Base-by-base conservation (phyloP, 2,329 filamentous ascomycete genomes). In the Aspergillus tubingensis region DNA sequence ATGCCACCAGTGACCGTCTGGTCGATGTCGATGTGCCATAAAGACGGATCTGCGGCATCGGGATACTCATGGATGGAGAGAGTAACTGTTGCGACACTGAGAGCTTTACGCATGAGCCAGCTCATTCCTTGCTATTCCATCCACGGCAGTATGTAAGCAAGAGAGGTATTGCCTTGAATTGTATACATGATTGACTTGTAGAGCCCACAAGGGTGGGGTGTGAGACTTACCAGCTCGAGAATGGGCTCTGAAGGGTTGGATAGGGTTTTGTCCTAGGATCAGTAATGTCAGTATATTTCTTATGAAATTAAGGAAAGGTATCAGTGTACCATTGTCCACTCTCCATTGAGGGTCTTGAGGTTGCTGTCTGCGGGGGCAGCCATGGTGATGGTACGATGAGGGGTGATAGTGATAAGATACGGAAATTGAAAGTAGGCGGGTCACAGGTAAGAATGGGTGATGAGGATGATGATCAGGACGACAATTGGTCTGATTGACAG, bases 1-100 rank as follows among this genome's bases (percentile, higher is more conserved):
- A 96, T 80, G 58, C 88, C 89, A 61, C 88, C 91, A 8, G 89
- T 91, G 39, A 85, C 81, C 50, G 84, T 81, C 79, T 96, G 91
- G 60, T 86, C 84, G 72, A 92, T 88, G 76, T 90, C 85, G 76
- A 95, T 84, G 79, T 89, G 86, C 60, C 81, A 80, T 60, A 84
- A 70, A 21, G 71, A 71, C 36, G 82, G 77, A 59, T 74, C 65
- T 3, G 65, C 62, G 13, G 79, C 69, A 60, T 79, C 77, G 36
- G 73, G 72, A 72, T 82, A 85, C 74, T 88, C 79, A 68, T 83
- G 85, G 57, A 90, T 75, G 62, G 83, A 74, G 64, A 93, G 83
- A 38, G 86, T 88, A 57, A 96, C 79, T 49, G 86, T 89, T 32
- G 91, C 90, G 32, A 87, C 74, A 67, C 81, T 77, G 74, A 96